phyloP scores from a whole-genome alignment of 2,329 filamentous ascomycete genomes.

The Celoporthe dispersa region DNA sequence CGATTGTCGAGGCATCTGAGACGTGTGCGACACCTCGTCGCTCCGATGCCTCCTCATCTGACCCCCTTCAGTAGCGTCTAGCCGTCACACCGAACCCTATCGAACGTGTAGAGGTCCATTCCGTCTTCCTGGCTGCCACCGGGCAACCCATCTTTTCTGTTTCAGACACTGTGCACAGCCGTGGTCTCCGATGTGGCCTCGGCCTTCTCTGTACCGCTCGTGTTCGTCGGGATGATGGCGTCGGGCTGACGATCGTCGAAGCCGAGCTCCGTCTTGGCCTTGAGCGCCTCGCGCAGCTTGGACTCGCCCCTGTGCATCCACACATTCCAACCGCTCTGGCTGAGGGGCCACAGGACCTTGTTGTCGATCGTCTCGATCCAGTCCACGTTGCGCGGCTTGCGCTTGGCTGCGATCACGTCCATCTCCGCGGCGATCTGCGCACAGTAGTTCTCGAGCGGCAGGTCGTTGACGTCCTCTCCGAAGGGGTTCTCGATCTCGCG shows the following conservation, averaged over 20 bases:
- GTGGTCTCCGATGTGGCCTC: slow-evolving; percentile 28
- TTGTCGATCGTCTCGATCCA: slow-evolving; percentile 50
- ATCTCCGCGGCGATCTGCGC: slow-evolving; percentile 67
- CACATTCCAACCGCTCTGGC: slow-evolving; percentile 49
- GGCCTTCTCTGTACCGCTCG: slow-evolving; percentile 21
- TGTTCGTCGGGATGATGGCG: slow-evolving; percentile 10
- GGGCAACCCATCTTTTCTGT: background rate
- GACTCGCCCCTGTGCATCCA: slow-evolving; percentile 54
- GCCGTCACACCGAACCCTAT: background rate
- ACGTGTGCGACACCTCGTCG: background rate
- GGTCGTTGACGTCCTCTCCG: slow-evolving; percentile 70
- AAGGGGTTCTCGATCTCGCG: slow-evolving; percentile 74
- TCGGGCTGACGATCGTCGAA: slow-evolving; percentile 37
- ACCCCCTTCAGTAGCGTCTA: background rate
- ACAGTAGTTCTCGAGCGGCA: slow-evolving; percentile 68
- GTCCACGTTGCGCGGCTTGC: slow-evolving; percentile 53
- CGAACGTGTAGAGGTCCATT: background rate
- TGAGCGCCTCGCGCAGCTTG: slow-evolving; percentile 50
- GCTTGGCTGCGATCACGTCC: slow-evolving; percentile 63
- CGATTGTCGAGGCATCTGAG: slow-evolving; percentile 3
- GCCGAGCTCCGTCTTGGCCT: slow-evolving; percentile 41
- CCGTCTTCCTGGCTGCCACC: background rate
- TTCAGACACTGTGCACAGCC: slow-evolving; percentile 27
- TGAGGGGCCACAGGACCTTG: slow-evolving; percentile 46
- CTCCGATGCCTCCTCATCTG: slow-evolving; percentile 4